A percentile compares a stretch with the other conserved stretches of the same genome.
Evolutionary conservation across 805 yeast genomes (phyloP).

Genomic region (Wickerhamiella spandovensis): DNA sequence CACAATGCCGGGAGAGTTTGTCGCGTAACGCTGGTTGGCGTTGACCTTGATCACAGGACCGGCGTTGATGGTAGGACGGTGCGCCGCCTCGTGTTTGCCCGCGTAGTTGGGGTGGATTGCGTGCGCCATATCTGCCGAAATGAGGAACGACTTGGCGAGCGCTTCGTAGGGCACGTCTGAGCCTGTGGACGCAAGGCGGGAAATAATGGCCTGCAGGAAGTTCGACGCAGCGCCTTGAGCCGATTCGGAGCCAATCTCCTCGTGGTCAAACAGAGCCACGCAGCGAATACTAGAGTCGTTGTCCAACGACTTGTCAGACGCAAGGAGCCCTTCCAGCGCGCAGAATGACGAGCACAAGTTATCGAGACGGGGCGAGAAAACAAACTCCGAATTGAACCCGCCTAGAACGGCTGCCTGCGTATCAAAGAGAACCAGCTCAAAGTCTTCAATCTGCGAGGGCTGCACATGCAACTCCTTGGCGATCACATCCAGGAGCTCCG

Average conservation of each 20-base stretch:
- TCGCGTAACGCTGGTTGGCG: constrained; percentile 91
- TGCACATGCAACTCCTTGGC: constrained; percentile 49
- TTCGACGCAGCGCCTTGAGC: constrained; percentile 97
- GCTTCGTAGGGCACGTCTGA: constrained; percentile 26
- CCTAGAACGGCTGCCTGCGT: constrained; percentile 74
- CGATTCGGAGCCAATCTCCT: constrained; percentile 84
- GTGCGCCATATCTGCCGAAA: constrained; percentile 94
- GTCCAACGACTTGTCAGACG: constrained; percentile 28
- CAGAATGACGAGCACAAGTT: constrained; percentile 80
- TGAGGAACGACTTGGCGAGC: constrained; percentile 54
- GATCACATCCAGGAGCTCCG: constrained; percentile 51
- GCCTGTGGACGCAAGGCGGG: constrained; percentile 42
- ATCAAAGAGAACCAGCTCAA: constrained; percentile 76
- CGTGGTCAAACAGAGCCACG: constrained; percentile 85
- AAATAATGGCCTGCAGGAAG: constrained; percentile 66
- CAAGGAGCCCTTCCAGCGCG: constrained; percentile 57
- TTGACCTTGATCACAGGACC: constrained; percentile 92
- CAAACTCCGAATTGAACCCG: constrained; percentile 80
- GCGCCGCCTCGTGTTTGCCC: constrained; percentile 59
- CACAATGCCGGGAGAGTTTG: constrained; percentile 82
- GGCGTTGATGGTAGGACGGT: constrained; percentile 65
- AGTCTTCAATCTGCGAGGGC: constrained; percentile 61
- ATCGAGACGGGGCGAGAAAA: constrained; percentile 84
- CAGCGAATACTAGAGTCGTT: constrained; percentile 39
- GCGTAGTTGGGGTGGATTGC: constrained; percentile 91